These are phyloP conservation scores for Rhazya stricta DNA, from an alignment of 257 asterid genomes.

Conservation along the genomic window DNA sequence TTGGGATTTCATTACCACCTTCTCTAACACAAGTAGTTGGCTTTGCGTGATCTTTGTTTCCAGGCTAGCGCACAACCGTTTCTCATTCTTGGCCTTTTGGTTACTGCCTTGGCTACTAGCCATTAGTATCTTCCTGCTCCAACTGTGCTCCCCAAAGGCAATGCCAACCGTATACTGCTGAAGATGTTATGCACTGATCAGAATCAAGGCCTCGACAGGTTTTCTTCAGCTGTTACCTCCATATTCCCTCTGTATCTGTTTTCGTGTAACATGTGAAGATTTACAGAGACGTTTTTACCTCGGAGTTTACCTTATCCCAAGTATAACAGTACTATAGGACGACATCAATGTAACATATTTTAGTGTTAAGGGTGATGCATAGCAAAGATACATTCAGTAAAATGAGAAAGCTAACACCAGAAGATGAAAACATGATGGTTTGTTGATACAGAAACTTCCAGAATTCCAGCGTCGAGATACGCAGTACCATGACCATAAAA, in stretches of 20 bases:
- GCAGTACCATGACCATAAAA: too few relatives aligned
- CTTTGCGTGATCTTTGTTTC: slow-evolving; percentile 7
- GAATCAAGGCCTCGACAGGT: background rate
- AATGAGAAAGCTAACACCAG: too few relatives aligned
- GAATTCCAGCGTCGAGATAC: too few relatives aligned
- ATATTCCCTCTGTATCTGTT: too few relatives aligned
- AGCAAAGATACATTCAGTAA: too few relatives aligned
- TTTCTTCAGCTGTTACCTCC: background rate
- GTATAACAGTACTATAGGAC: background rate
- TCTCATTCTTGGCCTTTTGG: slow-evolving; percentile 79
- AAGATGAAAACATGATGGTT: too few relatives aligned
- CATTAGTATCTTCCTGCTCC: slow-evolving; percentile 28
- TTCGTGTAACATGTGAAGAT: too few relatives aligned
- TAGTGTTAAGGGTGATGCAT: too few relatives aligned
- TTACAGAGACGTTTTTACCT: background rate
- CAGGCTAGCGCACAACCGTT: slow-evolving; percentile 99
- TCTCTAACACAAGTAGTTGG: too few relatives aligned
- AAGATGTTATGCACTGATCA: background rate
- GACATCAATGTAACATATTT: background rate
- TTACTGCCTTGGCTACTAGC: slow-evolving; percentile 90
- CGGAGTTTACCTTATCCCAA: background rate
- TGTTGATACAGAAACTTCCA: too few relatives aligned
- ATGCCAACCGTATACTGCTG: background rate
- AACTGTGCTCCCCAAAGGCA: background rate
- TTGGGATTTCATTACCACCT: background rate